Conservation (phyloP, 345 rosid species). For the Eucalyptus cladocalyx region DNA sequence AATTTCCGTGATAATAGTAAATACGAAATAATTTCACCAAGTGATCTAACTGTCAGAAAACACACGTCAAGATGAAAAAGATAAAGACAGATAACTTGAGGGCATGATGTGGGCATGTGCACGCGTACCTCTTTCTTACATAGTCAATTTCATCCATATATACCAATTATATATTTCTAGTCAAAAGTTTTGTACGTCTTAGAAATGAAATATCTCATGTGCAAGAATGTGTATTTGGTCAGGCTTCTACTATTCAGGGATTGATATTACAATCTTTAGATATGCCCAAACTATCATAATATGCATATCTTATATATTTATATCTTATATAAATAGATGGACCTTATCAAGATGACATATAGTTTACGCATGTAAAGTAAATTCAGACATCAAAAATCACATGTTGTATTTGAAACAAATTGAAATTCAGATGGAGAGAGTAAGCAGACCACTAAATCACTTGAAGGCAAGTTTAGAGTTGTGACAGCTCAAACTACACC, state of each 20-base stretch:
- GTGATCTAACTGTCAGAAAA: neutral
- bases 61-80: neutral
- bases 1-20: neutral
- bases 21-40: neutral
- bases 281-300: neutral
- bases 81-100: neutral
- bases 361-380: neutral
- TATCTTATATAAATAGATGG: neutral
- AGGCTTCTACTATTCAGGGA: neutral
- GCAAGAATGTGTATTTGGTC: neutral
- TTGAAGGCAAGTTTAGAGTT: neutral
- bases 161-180: neutral
- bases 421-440: neutral
- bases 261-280: neutral
- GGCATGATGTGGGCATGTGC: neutral
- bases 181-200: neutral
- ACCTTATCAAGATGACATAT: neutral
- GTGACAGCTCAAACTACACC: neutral
- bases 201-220: neutral
- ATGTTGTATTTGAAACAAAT: neutral
- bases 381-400: neutral
- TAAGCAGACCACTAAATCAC: neutral
- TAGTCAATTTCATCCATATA: neutral
- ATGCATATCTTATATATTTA: neutral
- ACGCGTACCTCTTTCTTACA: neutral